Evolutionary conservation across 1,139 yeast genomes (phyloP), one percentile per base, ranked within the genome.

Genomic region (Taphrina betulina): DNA sequence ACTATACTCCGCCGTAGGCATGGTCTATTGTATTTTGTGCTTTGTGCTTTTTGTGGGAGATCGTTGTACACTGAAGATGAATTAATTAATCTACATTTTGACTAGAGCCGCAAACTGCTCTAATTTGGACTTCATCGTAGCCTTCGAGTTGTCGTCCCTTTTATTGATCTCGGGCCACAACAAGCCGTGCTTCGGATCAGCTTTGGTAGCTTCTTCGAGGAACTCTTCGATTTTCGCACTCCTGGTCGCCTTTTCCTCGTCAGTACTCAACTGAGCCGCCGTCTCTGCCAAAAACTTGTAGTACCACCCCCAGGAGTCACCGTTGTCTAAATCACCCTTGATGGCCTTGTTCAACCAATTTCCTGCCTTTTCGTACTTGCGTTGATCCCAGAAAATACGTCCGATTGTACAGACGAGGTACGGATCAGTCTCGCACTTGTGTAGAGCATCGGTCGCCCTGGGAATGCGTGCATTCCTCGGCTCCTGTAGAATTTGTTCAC

Each of bases 291-390:
- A 19, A 28, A 74, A 81, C 40, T 76, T 74, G 65, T 78, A 79
- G 51, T 76, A 68, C 85, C 90, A 84, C 0, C 80, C 79, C 88
- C 95, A 89, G 3, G 76, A 69, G 67, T 90, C 97, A 2, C 95
- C 97, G 66, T 75, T 77, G 14, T 69, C 71, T 0, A 72, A 68
- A 59, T 83, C 81, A n/a, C 74, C 72, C 34, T 72, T 73, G 17
- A 82, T 66, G 2, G 94, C 84, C 53, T 89, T 75, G 45, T 83
- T 83, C 62, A 89, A 79, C 92, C 96, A 90, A 14, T 81, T 75
- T 57, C 74, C 73, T 0, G 95, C 89, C 62, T 82, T 83, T 1
- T 77, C 69, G 37, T 75, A 69, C 63, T 85, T 86, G 0, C 85
- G 83, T 33, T 81, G 86, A 2, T 71, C 65, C 84, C 85, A 85